Percentiles rank a stretch among this genome's conserved stretches.
These are phyloP conservation scores for Magnusiomyces suaveolens DNA, from an alignment of 1,139 yeast species.

Conservation along the genomic window DNA sequence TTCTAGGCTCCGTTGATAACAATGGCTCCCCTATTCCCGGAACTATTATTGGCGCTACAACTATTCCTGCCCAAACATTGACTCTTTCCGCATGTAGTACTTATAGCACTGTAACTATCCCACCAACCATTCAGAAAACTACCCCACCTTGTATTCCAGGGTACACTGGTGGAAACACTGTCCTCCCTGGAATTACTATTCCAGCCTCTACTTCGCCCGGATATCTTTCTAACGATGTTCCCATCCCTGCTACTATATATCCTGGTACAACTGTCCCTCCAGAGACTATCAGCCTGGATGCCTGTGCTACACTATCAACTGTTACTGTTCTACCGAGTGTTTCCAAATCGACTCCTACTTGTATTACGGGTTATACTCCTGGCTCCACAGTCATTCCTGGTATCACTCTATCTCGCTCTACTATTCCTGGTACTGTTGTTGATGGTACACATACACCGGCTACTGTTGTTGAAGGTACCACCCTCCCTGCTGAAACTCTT, in stretches of 20 bases:
- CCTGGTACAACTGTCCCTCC: conserved; percentile 2
- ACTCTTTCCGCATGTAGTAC: conserved; percentile 4
- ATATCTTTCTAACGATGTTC: neutral
- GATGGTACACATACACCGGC: conserved; percentile 9
- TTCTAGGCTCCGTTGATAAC: conserved; percentile 2
- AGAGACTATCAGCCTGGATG: conserved; percentile 1
- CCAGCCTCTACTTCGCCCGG: neutral
- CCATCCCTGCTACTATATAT: neutral
- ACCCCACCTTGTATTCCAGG: conserved; percentile 2
- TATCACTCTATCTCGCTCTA: conserved; percentile 6
- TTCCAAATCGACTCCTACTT: conserved; percentile 4
- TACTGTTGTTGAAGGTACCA: conserved; percentile 2
- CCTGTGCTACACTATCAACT: conserved; percentile 6
- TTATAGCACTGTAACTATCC: conserved; percentile 1
- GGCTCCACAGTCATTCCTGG: conserved; percentile 11
- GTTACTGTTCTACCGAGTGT: conserved; percentile 5
- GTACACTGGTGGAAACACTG: conserved; percentile 5
- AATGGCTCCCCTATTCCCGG: conserved; percentile 4
- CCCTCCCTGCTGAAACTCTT: conserved; percentile 4
- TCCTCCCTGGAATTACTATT: conserved; percentile 1
- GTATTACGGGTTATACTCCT: conserved; percentile 4
- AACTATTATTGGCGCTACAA: conserved; percentile 1
- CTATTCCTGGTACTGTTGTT: conserved; percentile 3
- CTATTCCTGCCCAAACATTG: neutral
- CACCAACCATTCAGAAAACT: neutral